Evolutionary conservation across 345 rosid species (phyloP), one percentile per base, ranked within the genome.

Genomic region (Geranium brycei): DNA sequence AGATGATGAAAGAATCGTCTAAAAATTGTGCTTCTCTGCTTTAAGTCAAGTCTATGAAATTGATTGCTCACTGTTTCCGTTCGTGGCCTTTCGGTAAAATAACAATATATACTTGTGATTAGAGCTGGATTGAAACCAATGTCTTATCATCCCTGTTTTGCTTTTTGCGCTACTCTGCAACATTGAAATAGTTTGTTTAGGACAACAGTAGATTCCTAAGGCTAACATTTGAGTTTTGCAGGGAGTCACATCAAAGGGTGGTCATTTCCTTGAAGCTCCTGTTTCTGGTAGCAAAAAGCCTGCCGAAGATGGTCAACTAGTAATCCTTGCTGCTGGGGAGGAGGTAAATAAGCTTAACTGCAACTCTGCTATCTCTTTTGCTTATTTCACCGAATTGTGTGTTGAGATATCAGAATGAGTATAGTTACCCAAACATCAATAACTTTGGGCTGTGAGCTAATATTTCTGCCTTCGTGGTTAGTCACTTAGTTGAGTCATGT

Each of bases 251-350:
- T 75, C 88, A 13, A 93, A 83, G 68, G 97, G 96, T 38, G 96
- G 87, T 65, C 69, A 75, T 57, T 93, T 86, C 71, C 81, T 93
- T 19, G 97, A 93, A 79, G 99, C 90, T 57, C 99, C 99, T 0
- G 99, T 93, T 74, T 90, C 99, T 0, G 97, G 97, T 64, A 89
- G 99, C 75, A 89, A 90, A 75, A 85, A 93, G 69, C 97, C 97
- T 17, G 99, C 99, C 3, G 99, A 93, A 87, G 87, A 87, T 77
- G 99, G 96, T 41, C 96, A 93, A 72, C 82, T 93, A 1, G 81
- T 93, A 56, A 93, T 90, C 62, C 91, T 93, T 63, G 88, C 95
- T 63, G 99, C 99, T 71, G 97, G 97, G 31, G 96, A 89, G 57
- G 83, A 93, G 91, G 97, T 86, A 76, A 71, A 62, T 18, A 59